Conservation (phyloP, 768 basidiomycete species). For the Tricholoma hemisulphureum region DNA sequence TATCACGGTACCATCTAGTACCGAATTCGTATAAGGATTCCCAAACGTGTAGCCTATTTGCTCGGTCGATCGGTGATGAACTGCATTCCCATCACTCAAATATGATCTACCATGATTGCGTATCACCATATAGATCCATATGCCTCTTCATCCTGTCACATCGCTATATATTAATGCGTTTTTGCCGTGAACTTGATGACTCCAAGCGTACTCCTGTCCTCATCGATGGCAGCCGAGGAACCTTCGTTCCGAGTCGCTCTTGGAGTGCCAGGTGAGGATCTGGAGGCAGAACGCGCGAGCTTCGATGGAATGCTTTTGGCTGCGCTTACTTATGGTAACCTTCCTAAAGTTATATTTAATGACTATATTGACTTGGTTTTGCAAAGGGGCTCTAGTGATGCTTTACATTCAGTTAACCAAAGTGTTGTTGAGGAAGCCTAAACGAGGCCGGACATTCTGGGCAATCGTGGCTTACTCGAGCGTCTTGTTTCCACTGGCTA, state of each 20-base stretch:
- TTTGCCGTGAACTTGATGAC: slow-evolving; percentile 4
- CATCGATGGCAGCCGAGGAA: slow-evolving; percentile 8
- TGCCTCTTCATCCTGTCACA: slow-evolving; percentile 1
- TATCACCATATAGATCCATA: too few relatives aligned
- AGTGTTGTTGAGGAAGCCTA: slow-evolving; percentile 35
- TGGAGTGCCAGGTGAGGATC: slow-evolving; percentile 2
- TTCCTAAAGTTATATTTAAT: not conserved
- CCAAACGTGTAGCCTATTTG: not conserved
- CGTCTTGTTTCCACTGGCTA: slow-evolving; percentile 31
- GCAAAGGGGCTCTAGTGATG: slow-evolving; percentile 39
- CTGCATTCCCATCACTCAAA: not conserved
- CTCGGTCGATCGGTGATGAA: not conserved
- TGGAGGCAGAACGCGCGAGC: slow-evolving; percentile 23
- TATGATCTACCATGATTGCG: not conserved
- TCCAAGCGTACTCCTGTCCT: slow-evolving; percentile 6
- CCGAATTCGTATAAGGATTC: not conserved
- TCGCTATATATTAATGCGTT: slow-evolving; percentile 2
- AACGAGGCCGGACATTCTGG: slow-evolving; percentile 35
- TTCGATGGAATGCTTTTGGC: slow-evolving; percentile 35
- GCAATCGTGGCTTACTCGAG: slow-evolving; percentile 32
- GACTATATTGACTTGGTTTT: not conserved
- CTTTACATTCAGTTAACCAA: slow-evolving; percentile 37
- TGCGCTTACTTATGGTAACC: slow-evolving; percentile 35
- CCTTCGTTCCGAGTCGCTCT: not conserved
- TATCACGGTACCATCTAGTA: not conserved